phyloP scores from a whole-genome alignment of 169 alveolate species.

The Plasmodium gaboni region DNA sequence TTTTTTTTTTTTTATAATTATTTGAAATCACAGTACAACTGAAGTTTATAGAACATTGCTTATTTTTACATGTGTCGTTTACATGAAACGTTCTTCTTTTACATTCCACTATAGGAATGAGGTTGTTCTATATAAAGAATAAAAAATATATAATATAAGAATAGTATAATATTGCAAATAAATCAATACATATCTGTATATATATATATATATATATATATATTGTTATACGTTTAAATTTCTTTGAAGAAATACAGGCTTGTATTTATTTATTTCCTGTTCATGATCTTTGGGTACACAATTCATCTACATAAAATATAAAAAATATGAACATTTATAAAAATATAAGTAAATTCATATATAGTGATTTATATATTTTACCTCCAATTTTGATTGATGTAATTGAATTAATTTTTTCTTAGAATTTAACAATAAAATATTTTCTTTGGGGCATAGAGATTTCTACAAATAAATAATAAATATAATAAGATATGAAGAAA shows the following conservation, averaged over 20 bases:
- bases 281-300: conserved; percentile 41
- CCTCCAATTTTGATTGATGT: conserved; percentile 46
- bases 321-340: neutral
- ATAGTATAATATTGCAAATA: neutral
- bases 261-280: neutral
- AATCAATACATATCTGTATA: conserved; percentile 1
- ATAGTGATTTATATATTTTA: neutral
- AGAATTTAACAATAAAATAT: conserved; percentile 13
- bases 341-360: neutral
- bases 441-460: conserved; percentile 65
- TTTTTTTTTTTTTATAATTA: neutral
- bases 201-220: neutral
- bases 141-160: neutral
- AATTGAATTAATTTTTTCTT: conserved; percentile 21
- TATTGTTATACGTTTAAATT: conserved; percentile 36
- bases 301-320: conserved; percentile 10
- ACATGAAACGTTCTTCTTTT: conserved; percentile 23
- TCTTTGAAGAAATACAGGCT: neutral
- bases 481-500: neutral
- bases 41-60: conserved; percentile 33
- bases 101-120: conserved; percentile 32
- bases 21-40: conserved; percentile 9
- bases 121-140: conserved; percentile 13
- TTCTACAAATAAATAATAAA: conserved; percentile 17
- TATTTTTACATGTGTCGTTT: conserved; percentile 30